phyloP scores from a whole-genome alignment of 2,329 filamentous ascomycete species.

The Seiridium cupressi region DNA sequence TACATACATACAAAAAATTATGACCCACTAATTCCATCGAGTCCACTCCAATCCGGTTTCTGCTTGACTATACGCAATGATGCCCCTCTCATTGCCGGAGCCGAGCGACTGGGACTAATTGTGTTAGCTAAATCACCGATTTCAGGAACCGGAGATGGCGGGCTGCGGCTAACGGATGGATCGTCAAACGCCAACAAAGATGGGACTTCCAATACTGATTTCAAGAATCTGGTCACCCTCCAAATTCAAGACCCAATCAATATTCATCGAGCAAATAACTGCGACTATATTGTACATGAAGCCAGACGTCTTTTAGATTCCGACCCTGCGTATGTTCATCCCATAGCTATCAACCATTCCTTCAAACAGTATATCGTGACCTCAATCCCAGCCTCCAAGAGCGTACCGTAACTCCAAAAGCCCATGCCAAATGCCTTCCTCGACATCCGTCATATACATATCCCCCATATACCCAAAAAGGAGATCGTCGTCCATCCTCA shows the following conservation, averaged over 20 bases:
- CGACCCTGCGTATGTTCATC: no score
- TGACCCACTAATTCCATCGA: not conserved
- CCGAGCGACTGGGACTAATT: not conserved
- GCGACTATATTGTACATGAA: no score
- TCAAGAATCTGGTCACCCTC: no score
- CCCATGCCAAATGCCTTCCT: not conserved
- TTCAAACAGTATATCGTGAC: not conserved
- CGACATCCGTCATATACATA: no score
- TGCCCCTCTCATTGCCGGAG: not conserved
- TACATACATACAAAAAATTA: no score
- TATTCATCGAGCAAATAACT: no score
- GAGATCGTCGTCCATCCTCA: no score
- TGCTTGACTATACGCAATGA: not conserved
- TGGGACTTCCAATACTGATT: no score
- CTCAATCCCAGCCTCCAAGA: not conserved
- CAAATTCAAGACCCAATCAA: no score
- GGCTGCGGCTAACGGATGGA: not conserved
- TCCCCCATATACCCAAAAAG: not conserved
- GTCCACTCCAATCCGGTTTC: not conserved
- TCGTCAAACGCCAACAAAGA: no score
- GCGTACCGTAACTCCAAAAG: not conserved
- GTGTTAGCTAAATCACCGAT: not conserved
- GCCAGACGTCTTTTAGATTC: no score
- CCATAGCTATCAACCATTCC: not conserved
- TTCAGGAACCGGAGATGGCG: constrained; percentile 1